Evolutionary conservation across 139 green algal species (phyloP).

Genomic region (Desmodesmus armatus): DNA sequence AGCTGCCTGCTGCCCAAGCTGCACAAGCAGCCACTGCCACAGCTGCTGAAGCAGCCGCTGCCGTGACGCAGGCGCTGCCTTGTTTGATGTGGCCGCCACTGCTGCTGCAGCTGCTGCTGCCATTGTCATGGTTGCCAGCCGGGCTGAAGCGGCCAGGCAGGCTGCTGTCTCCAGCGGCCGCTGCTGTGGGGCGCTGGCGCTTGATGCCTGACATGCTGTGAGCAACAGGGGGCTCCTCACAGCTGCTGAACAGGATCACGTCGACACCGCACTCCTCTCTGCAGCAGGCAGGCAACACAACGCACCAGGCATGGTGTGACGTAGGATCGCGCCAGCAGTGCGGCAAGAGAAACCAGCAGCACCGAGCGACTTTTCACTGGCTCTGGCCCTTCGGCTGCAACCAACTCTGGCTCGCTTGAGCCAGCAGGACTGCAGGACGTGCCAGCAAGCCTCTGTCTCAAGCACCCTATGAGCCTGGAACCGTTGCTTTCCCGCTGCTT

Average conservation of each 20-base stretch:
- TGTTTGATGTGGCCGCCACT: too few relatives aligned
- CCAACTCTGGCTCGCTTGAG: neutral
- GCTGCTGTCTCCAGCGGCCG: neutral
- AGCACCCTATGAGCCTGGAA: neutral
- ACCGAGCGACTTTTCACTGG: neutral
- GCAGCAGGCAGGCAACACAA: neutral
- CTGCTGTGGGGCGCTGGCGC: neutral
- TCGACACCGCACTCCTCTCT: slow-evolving; percentile 46
- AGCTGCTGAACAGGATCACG: slow-evolving; percentile 51
- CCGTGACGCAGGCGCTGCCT: too few relatives aligned
- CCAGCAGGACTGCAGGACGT: neutral
- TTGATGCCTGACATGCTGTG: neutral
- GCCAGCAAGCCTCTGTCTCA: neutral
- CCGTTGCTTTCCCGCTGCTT: neutral
- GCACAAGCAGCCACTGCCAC: neutral
- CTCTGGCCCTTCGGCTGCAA: too few relatives aligned
- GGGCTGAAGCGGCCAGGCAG: neutral
- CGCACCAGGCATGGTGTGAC: neutral
- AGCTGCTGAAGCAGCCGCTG: neutral
- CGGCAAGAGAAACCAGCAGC: neutral
- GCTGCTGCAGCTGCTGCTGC: slow-evolving; percentile 7
- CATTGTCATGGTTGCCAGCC: neutral
- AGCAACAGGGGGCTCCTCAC: neutral
- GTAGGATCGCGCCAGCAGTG: neutral
- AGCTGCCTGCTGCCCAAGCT: slow-evolving; percentile 21